phyloP scores from a whole-genome alignment of 306 rosid genomes.

The Glycyrrhiza uralensis region DNA sequence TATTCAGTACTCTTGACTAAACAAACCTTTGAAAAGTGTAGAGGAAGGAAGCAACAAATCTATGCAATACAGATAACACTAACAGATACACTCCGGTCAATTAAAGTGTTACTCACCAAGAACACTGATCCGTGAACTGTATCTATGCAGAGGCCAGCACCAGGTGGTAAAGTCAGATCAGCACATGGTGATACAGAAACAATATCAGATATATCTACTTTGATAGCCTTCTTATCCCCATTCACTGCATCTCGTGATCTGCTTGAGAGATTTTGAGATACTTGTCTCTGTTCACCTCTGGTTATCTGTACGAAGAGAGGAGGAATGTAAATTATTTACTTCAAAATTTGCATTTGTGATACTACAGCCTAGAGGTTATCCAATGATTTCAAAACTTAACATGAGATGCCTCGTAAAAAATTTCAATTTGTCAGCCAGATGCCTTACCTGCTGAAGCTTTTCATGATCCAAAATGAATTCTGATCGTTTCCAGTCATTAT shows the following conservation, averaged over 20 bases:
- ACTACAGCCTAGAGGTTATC: slow-evolving; percentile 7
- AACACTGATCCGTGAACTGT: slow-evolving; percentile 72
- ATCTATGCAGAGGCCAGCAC: slow-evolving; percentile 95
- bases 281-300: slow-evolving; percentile 55
- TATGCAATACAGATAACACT: neutral
- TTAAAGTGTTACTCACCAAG: slow-evolving; percentile 57
- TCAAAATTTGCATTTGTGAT: slow-evolving; percentile 2
- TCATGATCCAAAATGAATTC: slow-evolving; percentile 82
- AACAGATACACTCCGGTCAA: slow-evolving; percentile 1
- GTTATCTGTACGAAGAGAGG: slow-evolving; percentile 45
- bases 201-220: slow-evolving; percentile 83
- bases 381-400: slow-evolving; percentile 2
- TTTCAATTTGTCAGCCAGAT: slow-evolving; percentile 15
- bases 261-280: slow-evolving; percentile 49
- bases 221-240: slow-evolving; percentile 61
- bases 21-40: neutral
- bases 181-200: slow-evolving; percentile 92
- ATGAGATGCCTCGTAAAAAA: slow-evolving; percentile 2
- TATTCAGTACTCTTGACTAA: neutral
- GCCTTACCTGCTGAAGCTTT: slow-evolving; percentile 79
- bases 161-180: slow-evolving; percentile 94
- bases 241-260: slow-evolving; percentile 51
- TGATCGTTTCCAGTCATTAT: slow-evolving; percentile 92
- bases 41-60: neutral
- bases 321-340: slow-evolving; percentile 3